phyloP scores from a whole-genome alignment of 2,329 filamentous ascomycete genomes.

The Onygenales sp. region DNA sequence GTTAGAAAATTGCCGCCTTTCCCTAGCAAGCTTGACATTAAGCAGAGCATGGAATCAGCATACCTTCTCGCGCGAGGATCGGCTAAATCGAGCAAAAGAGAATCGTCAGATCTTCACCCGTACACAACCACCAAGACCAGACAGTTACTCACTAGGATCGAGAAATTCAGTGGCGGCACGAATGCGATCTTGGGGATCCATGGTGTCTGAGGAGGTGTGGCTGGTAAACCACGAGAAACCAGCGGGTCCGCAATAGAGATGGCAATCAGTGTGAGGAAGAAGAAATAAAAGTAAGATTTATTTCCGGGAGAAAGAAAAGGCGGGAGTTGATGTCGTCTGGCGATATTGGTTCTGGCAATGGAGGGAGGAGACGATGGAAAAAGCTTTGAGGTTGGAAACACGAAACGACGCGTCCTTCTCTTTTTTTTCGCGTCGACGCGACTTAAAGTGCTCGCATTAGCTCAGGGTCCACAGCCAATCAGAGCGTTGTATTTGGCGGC shows the following conservation, averaged over 20 bases:
- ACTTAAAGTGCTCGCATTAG: conserved; percentile 14
- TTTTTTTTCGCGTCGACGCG: conserved; percentile 7
- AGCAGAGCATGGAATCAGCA: conserved; percentile 6
- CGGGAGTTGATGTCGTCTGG: neutral
- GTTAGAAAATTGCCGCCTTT: conserved; percentile 32
- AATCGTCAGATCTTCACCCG: conserved; percentile 8
- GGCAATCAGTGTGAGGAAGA: neutral
- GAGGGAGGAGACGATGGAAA: neutral
- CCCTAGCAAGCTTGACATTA: no score
- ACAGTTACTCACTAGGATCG: conserved; percentile 63
- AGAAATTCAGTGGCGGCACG: conserved; percentile 86
- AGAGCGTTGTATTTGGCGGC: neutral
- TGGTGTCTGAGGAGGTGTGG: neutral
- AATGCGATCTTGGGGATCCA: conserved; percentile 60
- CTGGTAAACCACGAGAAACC: neutral
- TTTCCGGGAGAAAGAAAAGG: no score
- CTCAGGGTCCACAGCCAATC: neutral
- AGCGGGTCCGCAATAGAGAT: neutral
- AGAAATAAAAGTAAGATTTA: neutral
- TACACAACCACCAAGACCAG: neutral
- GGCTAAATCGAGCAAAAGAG: conserved; percentile 27
- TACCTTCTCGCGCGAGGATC: conserved; percentile 49
- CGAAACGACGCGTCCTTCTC: conserved; percentile 4
- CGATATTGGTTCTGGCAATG: neutral
- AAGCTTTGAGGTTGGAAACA: neutral